Percentiles rank a stretch among this genome's conserved stretches.
phyloP scores from a whole-genome alignment of 139 green algal genomes.

The Auxenochlorella protothecoides region DNA sequence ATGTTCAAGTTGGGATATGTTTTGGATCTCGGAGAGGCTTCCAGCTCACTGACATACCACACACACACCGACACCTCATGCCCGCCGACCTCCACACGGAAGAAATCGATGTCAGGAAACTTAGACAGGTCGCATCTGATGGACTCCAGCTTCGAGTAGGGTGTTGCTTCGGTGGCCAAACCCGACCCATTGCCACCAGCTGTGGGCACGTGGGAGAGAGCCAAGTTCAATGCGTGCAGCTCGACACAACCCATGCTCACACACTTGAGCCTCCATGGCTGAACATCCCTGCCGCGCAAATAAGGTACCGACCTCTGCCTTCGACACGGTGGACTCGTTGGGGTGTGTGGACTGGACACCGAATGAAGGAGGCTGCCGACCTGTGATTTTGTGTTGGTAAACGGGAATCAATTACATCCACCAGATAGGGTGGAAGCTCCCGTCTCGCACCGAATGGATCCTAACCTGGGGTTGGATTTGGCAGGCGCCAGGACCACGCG shows the following conservation, averaged over 20 bases:
- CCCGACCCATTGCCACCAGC: too few species aligned
- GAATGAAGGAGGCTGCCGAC: too few species aligned
- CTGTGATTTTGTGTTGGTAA: too few species aligned
- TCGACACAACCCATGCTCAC: neutral
- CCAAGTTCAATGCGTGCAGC: neutral
- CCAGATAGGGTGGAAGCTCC: too few species aligned
- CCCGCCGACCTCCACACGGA: constrained; percentile 51
- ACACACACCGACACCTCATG: too few species aligned
- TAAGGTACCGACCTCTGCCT: too few species aligned
- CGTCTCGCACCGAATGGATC: too few species aligned
- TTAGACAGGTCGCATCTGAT: constrained; percentile 46
- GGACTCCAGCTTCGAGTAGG: constrained; percentile 39
- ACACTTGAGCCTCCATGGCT: neutral
- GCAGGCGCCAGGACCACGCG: too few species aligned
- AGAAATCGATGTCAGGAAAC: constrained; percentile 64
- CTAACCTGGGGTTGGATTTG: too few species aligned
- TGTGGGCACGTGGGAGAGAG: neutral
- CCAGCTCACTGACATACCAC: neutral
- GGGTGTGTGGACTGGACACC: too few species aligned
- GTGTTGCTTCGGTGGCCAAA: neutral
- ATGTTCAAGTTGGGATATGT: neutral
- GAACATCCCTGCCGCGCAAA: neutral
- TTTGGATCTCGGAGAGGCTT: neutral
- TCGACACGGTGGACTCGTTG: too few species aligned
- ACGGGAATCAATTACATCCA: too few species aligned